phyloP scores from a whole-genome alignment of 495 filamentous ascomycete genomes.

The Monascus purpureus region DNA sequence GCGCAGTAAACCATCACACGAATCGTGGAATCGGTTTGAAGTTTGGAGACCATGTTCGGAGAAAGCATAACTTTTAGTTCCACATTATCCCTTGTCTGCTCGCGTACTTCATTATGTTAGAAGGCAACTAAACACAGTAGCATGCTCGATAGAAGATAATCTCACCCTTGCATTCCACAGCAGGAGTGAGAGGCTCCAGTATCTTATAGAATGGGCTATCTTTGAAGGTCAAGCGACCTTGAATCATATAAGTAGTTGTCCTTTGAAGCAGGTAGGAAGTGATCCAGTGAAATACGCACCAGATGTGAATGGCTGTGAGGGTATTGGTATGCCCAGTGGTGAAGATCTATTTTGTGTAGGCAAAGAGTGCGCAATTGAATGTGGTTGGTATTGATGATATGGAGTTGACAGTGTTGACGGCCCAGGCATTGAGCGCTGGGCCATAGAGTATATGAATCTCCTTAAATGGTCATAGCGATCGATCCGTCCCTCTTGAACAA shows the following conservation, averaged over 20 bases:
- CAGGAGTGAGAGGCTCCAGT: slow-evolving; percentile 42
- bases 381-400: slow-evolving; percentile 13
- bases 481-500: slow-evolving; percentile 18
- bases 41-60: slow-evolving; percentile 29
- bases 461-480: slow-evolving; percentile 21
- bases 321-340: slow-evolving; percentile 14
- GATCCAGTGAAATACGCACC: slow-evolving; percentile 11
- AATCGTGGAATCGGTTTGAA: slow-evolving; percentile 38
- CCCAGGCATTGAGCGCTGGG: slow-evolving; percentile 14
- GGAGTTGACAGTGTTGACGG: slow-evolving; percentile 12
- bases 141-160: slow-evolving; percentile 1
- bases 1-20: slow-evolving; percentile 76
- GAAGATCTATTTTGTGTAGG: slow-evolving; percentile 16
- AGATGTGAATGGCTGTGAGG: slow-evolving; percentile 20
- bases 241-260: slow-evolving; percentile 7
- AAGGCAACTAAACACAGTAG: slow-evolving; percentile 3
- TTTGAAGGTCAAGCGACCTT: slow-evolving; percentile 44
- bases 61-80: slow-evolving; percentile 39
- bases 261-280: not conserved
- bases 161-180: slow-evolving; percentile 56
- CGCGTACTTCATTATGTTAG: slow-evolving; percentile 26
- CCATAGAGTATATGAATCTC: slow-evolving; percentile 17
- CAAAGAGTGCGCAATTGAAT: slow-evolving; percentile 10
- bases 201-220: slow-evolving; percentile 66
- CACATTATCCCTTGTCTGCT: slow-evolving; percentile 37